Base-by-base conservation (phyloP, 129 eudicot genomes). In the Heracleum sosnowskyi region DNA sequence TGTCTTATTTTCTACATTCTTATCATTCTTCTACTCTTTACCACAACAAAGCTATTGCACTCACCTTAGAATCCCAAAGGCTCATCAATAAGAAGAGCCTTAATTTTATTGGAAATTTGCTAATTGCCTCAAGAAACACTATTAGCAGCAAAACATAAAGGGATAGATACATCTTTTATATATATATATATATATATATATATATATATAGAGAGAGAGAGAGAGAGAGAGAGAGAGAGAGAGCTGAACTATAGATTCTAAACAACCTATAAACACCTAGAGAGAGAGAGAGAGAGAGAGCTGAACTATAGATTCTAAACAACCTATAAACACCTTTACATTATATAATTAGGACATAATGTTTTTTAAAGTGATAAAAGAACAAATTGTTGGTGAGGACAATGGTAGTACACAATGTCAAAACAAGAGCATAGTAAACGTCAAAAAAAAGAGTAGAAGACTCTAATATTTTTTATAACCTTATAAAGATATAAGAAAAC, bases 61-160 rank as follows among this genome's bases (percentile, higher is more conserved):
- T 86, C 89, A 88, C 93, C 93, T 91, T 84, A 45, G 47, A 64
- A 68, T 84, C 72, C 35, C 82, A 69, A 75, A 55, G 76, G 77
- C 76, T 57, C 28, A 7, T 26, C 68, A 57, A 57, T 1, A 57
- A 82, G 57, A 74, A 73, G 41, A 72, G 84, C 70, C 88, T 82
- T 51, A 49, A 49, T 8, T 49, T 84, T 84, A 88, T 77, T 77
- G 69, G 81, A 57, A 37, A 75, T 76, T 81, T 82, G 86, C 81
- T 42, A 73, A 39, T 86, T 76, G 84, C 71, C 83, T 74, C 80
- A 75, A 88, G 81, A 84, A 81, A 69, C 73, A 75, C 46, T 72
- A 76, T 79, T 69, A 40, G 26, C 79, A 74, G 75, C 74, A 81
- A 80, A 31, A 57, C 45, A 62, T 73, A 69, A 77, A 78, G 69